These are phyloP conservation scores for Populus tomentosa DNA, from an alignment of 441 rosid species.

Conservation along the genomic window DNA sequence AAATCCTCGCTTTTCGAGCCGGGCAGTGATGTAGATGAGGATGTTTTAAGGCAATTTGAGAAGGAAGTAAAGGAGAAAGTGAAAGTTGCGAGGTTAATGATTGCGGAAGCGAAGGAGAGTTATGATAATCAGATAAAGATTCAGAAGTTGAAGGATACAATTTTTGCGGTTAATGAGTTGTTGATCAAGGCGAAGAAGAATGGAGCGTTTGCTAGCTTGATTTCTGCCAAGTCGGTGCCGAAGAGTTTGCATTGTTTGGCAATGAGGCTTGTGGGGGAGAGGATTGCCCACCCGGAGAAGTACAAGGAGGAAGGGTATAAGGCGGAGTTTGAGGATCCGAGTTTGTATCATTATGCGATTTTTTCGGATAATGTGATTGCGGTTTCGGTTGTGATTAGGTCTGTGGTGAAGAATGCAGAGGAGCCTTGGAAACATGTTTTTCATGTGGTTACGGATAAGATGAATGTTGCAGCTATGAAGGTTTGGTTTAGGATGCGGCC, in stretches of 20 bases:
- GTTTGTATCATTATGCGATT: conserved; percentile 73
- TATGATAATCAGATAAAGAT: conserved; percentile 90
- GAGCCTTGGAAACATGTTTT: conserved; percentile 93
- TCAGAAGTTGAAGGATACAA: conserved; percentile 28
- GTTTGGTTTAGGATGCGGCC: conserved; percentile 96
- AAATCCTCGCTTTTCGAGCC: conserved; percentile 44
- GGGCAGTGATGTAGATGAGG: conserved; percentile 59
- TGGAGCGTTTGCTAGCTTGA: conserved; percentile 75
- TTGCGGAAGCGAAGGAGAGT: conserved; percentile 75
- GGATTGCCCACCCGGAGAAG: conserved; percentile 67
- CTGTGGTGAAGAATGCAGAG: conserved; percentile 20
- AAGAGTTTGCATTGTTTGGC: conserved; percentile 93
- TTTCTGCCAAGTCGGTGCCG: conserved; percentile 77
- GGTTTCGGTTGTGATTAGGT: conserved; percentile 81
- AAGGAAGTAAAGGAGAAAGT: conserved; percentile 89
- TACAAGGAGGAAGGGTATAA: conserved; percentile 51
- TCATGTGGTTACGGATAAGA: conserved; percentile 79
- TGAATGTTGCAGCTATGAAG: conserved; percentile 88
- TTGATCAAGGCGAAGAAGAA: conserved; percentile 80
- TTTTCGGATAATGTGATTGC: conserved; percentile 92
- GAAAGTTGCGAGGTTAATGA: conserved; percentile 61
- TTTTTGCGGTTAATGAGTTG: conserved; percentile 74
- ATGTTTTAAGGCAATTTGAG: conserved; percentile 67
- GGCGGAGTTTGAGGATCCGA: conserved; percentile 66
- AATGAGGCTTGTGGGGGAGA: conserved; percentile 87